Conservation (phyloP, 805 yeast genomes). For the Nakazawaea pomicola region DNA sequence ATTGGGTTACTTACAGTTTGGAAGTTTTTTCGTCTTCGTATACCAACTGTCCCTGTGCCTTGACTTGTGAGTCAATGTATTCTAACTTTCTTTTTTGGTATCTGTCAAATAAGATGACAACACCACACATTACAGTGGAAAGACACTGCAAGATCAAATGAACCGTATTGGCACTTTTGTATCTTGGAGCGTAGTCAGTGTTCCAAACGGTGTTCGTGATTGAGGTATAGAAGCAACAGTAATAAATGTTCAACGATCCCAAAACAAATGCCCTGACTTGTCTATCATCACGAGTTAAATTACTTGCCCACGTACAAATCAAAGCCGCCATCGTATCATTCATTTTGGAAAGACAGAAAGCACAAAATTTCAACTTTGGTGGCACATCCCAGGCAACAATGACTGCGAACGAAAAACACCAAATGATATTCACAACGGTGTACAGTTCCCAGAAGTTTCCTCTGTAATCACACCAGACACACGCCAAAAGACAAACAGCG, state of each 20-base stretch:
- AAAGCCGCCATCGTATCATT: constrained; percentile 37
- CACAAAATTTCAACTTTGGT: constrained; percentile 32
- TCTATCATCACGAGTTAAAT: constrained; percentile 42
- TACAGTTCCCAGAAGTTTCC: constrained; percentile 50
- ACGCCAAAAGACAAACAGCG: constrained; percentile 36
- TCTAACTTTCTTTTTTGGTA: constrained; percentile 6
- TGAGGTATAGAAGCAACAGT: constrained; percentile 29
- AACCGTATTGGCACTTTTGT: constrained; percentile 16
- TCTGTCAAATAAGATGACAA: constrained; percentile 6
- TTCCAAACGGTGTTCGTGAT: constrained; percentile 30
- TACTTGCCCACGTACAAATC: constrained; percentile 36
- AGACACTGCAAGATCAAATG: constrained; percentile 1
- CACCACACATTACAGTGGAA: constrained; percentile 5
- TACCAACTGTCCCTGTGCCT: neutral
- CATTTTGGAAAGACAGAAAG: constrained; percentile 52
- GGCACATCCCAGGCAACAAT: constrained; percentile 48
- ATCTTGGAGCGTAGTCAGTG: constrained; percentile 55
- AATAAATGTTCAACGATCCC: constrained; percentile 62
- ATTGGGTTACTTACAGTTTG: neutral
- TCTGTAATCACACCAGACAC: constrained; percentile 38
- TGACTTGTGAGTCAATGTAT: constrained; percentile 3
- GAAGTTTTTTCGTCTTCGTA: constrained; percentile 1
- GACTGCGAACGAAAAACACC: constrained; percentile 44
- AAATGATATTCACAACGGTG: constrained; percentile 33
- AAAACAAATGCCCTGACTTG: constrained; percentile 61